phyloP scores from a whole-genome alignment of 306 rosid genomes.

The Calophaca sinica region DNA sequence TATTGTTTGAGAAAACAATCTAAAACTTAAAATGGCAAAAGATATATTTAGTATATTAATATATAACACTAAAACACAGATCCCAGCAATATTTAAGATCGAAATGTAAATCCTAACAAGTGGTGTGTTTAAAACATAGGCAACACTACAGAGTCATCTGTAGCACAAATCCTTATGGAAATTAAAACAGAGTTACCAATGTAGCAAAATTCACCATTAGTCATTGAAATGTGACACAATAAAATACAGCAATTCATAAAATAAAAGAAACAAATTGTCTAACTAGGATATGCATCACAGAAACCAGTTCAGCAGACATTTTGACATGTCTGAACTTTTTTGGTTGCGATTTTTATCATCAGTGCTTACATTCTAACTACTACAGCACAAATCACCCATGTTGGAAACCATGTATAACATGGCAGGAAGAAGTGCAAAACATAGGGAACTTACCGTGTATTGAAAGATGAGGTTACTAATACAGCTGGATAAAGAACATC shows the following conservation, averaged over 20 bases:
- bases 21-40: constrained; percentile 1
- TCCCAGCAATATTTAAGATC: too few relatives aligned
- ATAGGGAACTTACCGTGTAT: constrained; percentile 67
- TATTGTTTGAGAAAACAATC: background rate
- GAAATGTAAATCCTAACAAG: too few relatives aligned
- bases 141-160: background rate
- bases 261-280: background rate
- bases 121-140: too few relatives aligned
- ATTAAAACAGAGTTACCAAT: background rate
- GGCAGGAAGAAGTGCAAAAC: constrained; percentile 19
- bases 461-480: constrained; percentile 79
- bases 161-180: background rate
- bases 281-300: constrained; percentile 1
- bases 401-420: constrained; percentile 13
- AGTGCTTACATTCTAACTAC: background rate
- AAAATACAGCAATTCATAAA: background rate
- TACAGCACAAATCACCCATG: constrained; percentile 5
- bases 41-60: too few relatives aligned
- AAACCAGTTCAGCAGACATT: too few relatives aligned
- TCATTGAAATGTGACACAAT: background rate
- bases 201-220: background rate
- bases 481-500: constrained; percentile 81
- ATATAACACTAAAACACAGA: too few relatives aligned
- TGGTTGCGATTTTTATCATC: constrained; percentile 14
- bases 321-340: too few relatives aligned